A percentile compares a stretch with the other conserved stretches of the same genome.
These are phyloP conservation scores for Paxillus involutus DNA, from an alignment of 768 basidiomycete genomes.

Conservation along the genomic window DNA sequence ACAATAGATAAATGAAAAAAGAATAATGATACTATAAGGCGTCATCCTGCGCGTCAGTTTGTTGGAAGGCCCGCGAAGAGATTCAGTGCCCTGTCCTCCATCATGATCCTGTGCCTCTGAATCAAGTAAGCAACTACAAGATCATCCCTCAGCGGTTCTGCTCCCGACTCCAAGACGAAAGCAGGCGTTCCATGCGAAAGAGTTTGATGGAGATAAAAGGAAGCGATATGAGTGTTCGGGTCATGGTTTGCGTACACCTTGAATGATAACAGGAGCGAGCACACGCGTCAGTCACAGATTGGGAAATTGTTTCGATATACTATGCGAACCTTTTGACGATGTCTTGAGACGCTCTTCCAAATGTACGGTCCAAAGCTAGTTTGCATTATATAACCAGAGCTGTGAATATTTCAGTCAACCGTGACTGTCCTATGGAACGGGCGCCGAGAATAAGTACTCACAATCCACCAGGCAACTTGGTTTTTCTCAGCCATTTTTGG, in stretches of 20 bases:
- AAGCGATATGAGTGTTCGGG: slow-evolving; percentile 21
- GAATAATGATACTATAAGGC: background rate
- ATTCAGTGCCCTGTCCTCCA: slow-evolving; percentile 26
- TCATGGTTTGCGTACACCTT: slow-evolving; percentile 27
- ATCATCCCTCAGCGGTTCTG: slow-evolving; percentile 29
- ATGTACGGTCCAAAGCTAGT: slow-evolving; percentile 24
- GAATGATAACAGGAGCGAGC: background rate
- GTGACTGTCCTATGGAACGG: background rate
- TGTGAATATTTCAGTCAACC: background rate
- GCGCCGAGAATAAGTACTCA: slow-evolving; percentile 9
- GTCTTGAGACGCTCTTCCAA: slow-evolving; percentile 25
- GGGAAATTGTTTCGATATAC: background rate
- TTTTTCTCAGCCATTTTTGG: slow-evolving; percentile 28
- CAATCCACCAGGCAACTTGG: slow-evolving; percentile 22
- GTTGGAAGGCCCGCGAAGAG: slow-evolving; percentile 21
- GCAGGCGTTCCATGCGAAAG: slow-evolving; percentile 13
- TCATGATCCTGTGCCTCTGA: slow-evolving; percentile 22
- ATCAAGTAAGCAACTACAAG: slow-evolving; percentile 28
- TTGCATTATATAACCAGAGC: slow-evolving; percentile 18
- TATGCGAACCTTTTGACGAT: slow-evolving; percentile 20
- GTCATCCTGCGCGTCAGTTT: background rate
- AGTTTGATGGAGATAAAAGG: slow-evolving; percentile 15
- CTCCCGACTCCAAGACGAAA: slow-evolving; percentile 19
- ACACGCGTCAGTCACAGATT: background rate
- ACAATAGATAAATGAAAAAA: too few relatives aligned